Conservation (phyloP, 805 yeast species). For the Candida ficus region DNA sequence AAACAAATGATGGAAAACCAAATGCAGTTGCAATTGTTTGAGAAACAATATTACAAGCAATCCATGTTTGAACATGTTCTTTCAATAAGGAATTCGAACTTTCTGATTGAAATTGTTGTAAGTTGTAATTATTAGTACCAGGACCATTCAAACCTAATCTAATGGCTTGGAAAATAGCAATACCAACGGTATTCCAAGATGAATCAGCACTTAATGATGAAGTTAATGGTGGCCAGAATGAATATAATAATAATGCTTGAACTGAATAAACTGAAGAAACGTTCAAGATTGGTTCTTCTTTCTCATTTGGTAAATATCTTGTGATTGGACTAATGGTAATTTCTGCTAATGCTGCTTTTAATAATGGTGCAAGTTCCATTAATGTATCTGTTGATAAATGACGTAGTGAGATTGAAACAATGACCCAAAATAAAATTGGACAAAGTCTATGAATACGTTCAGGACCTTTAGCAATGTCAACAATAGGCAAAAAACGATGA, state of each 20-base stretch:
- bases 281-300: constrained; percentile 76
- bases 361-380: constrained; percentile 57
- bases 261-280: constrained; percentile 91
- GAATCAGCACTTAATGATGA: constrained; percentile 94
- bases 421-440: constrained; percentile 91
- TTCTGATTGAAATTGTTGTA: constrained; percentile 34
- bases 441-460: constrained; percentile 74
- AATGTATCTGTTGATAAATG: constrained; percentile 45
- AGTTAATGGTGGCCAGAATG: constrained; percentile 95
- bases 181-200: constrained; percentile 92
- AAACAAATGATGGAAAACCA: constrained; percentile 92
- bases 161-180: constrained; percentile 89
- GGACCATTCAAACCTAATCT: constrained; percentile 88
- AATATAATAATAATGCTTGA: constrained; percentile 83
- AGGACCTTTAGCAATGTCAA: constrained; percentile 77
- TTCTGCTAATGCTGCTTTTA: constrained; percentile 77
- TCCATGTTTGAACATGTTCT: constrained; percentile 90
- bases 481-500: constrained; percentile 84
- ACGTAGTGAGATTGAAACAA: constrained; percentile 79
- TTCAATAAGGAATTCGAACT: constrained; percentile 35
- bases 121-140: constrained; percentile 42
- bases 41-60: constrained; percentile 84
- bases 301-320: constrained; percentile 71
- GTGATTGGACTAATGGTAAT: constrained; percentile 88
- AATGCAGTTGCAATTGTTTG: constrained; percentile 88